A percentile compares a stretch with the other conserved stretches of the same genome.
These are phyloP conservation scores for Lasiodiplodia gonubiensis DNA, from an alignment of 2,329 filamentous ascomycete species.

Conservation along the genomic window DNA sequence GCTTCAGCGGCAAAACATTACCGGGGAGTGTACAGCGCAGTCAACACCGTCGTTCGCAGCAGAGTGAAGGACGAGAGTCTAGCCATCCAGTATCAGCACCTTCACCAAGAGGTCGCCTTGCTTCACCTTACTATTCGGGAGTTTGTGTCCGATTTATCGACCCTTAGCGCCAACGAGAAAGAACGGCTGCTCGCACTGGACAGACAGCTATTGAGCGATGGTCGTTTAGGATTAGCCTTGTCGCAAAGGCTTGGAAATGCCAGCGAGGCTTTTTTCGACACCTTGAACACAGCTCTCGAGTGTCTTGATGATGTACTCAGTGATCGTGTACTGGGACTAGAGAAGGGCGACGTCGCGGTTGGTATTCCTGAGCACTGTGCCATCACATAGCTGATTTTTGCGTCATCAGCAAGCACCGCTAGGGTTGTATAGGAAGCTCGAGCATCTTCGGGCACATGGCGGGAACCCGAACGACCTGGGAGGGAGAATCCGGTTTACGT, in stretches of 20 bases:
- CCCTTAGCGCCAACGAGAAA: neutral
- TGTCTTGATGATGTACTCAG: neutral
- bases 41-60: neutral
- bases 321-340: neutral
- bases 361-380: neutral
- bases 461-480: neutral
- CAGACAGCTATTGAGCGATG: neutral
- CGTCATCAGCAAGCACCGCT: neutral
- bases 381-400: neutral
- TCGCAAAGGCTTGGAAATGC: neutral
- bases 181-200: neutral
- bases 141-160: neutral
- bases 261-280: neutral
- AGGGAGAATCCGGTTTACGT: neutral
- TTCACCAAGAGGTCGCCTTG: neutral
- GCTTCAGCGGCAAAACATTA: neutral
- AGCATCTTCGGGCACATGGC: neutral
- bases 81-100: constrained; percentile 1
- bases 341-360: neutral
- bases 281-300: neutral
- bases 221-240: neutral
- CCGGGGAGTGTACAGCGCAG: neutral
- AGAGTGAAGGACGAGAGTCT: neutral
- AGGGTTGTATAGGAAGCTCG: neutral
- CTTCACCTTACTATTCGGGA: neutral